Percentiles rank a stretch among this genome's conserved stretches.
phyloP scores from a whole-genome alignment of 441 rosid genomes.

The Breynia disticha region DNA sequence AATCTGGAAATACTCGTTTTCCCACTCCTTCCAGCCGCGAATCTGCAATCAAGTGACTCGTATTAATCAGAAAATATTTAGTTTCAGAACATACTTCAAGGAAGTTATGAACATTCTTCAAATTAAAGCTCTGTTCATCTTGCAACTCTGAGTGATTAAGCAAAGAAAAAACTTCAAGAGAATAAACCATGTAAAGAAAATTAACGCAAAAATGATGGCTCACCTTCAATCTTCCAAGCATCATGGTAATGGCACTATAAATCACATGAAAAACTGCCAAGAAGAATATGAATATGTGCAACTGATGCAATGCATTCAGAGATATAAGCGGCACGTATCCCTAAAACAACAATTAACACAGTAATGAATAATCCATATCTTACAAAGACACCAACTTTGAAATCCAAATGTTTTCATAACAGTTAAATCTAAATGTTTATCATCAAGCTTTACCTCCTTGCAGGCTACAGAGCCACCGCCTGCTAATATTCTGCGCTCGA shows the following conservation, averaged over 20 bases:
- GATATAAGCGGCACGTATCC: slow-evolving; percentile 64
- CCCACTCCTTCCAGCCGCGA: slow-evolving; percentile 76
- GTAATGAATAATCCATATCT: not conserved
- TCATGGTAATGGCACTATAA: slow-evolving; percentile 69
- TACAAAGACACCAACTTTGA: not conserved
- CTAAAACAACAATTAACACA: slow-evolving; percentile 24
- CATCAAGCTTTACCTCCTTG: slow-evolving; percentile 22
- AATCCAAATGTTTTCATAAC: not conserved
- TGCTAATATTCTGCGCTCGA: slow-evolving; percentile 45
- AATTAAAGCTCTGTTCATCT: too few species aligned
- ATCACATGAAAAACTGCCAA: slow-evolving; percentile 85
- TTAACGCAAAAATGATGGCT: not conserved
- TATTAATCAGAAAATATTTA: not conserved
- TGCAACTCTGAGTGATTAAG: too few species aligned
- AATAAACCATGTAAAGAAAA: too few species aligned
- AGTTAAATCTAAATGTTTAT: too few species aligned
- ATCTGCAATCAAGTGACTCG: slow-evolving; percentile 35
- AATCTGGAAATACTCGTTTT: slow-evolving; percentile 30
- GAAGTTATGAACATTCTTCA: too few species aligned
- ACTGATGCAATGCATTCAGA: slow-evolving; percentile 65
- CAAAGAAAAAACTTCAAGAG: too few species aligned
- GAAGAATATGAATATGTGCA: slow-evolving; percentile 87
- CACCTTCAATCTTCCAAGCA: slow-evolving; percentile 87
- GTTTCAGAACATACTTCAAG: not conserved
- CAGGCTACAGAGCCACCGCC: slow-evolving; percentile 21